Conservation (phyloP, 2,329 filamentous ascomycete species). For the Sclerotinia subarctica region DNA sequence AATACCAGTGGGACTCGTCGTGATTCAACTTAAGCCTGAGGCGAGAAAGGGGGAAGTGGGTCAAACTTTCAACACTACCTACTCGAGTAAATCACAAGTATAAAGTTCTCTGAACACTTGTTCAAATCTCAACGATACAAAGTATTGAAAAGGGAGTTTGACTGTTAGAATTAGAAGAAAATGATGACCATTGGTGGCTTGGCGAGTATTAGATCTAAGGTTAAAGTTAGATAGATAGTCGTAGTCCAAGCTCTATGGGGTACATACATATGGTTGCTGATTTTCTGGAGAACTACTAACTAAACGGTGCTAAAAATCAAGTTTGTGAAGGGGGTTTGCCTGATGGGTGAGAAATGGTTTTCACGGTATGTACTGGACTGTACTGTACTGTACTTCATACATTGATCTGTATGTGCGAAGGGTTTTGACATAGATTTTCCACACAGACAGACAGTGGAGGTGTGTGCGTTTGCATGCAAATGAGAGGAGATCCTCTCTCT, state of each 20-base stretch:
- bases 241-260: slow-evolving; percentile 7
- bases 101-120: not conserved
- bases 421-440: not conserved
- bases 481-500: not conserved
- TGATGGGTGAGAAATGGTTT: not conserved
- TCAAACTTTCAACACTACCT: too few relatives aligned
- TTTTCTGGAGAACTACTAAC: not conserved
- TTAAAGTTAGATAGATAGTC: not conserved
- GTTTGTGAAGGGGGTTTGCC: not conserved
- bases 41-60: too few relatives aligned
- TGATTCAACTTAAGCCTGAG: too few relatives aligned
- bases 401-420: not conserved
- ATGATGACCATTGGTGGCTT: not conserved
- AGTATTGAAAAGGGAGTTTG: not conserved
- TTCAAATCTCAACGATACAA: not conserved
- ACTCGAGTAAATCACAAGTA: too few relatives aligned
- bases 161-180: not conserved
- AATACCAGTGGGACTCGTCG: too few relatives aligned
- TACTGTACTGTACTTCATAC: too few relatives aligned
- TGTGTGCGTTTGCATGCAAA: not conserved
- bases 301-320: too few relatives aligned
- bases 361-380: too few relatives aligned
- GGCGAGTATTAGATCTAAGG: not conserved
- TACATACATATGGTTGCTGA: not conserved
- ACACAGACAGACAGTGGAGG: not conserved